Base-by-base conservation (phyloP, 345 rosid genomes). In the Psidium guajava region DNA sequence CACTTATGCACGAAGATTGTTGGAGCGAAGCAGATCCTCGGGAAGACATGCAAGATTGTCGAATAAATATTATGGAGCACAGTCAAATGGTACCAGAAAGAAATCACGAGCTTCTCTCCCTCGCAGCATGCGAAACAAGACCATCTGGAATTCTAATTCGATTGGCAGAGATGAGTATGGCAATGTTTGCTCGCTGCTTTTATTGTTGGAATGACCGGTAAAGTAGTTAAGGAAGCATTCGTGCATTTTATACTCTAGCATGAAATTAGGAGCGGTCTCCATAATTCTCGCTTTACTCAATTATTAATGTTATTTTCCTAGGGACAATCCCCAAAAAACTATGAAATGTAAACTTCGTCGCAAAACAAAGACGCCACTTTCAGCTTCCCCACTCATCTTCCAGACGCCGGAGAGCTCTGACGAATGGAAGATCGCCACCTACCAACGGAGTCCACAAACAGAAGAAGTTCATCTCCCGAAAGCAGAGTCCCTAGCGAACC, bases 51-150 rank as follows among this genome's bases (percentile, higher is more conserved):
- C 3, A n/a, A n/a, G 16, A 58, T 25, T 11, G 15, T n/a, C 16
- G 1, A n/a, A 11, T 2, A 3, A 58, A 3, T 11, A 5, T 2
- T 0, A 3, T 2, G 16, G 6, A 58, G 11, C 3, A n/a, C 11
- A 3, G 9, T 54, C 57, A 6, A 54, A 20, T 6, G 21, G 57
- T 20, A 54, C 4, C 24, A 20, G 6, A 6, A 8, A 21, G 57
- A 21, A 54, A 54, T 21, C 57, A 1, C 2, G 3, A 1, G 0
- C 13, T 2, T 0, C 24, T 24, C 14, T 25, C 57, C 2, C 6
- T 57, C 28, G 1, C 0, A 5, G 61, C 3, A 57, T 24, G 28
- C 27, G 6, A 57, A 57, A 5, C 28, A 57, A 57, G 61, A 57
- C 61, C 12, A 54, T 54, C 2, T 25, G 2, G 15, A 57, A 6